Base-by-base conservation (phyloP, 164 flowering plant genomes). In the Tetracentron sinense region DNA sequence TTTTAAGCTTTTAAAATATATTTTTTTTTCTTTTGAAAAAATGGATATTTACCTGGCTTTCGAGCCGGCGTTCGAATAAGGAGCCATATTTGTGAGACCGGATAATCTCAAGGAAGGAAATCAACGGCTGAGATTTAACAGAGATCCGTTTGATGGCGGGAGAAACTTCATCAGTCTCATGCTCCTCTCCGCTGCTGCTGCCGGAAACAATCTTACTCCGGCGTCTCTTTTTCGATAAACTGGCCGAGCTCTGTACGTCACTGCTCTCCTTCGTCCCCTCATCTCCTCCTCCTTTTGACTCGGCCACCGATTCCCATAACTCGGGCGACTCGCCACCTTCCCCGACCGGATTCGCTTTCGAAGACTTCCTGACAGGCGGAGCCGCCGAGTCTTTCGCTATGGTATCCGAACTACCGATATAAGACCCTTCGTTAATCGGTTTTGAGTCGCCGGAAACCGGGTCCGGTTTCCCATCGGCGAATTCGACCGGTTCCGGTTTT, bases 221-320 rank as follows among this genome's bases (percentile, higher is more conserved):
- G 49, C 72, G 71, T 35, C 56, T 70, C 65, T 67, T 76, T 70
- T 44, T 71, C 69, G 84, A 72, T 70, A 78, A 56, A 61, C 86
- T 86, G 16, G 85, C 88, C 29, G 93, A 79, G 72, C 98, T 92
- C 64, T 83, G 90, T 44, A 81, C 96, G 52, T 89, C 94, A 16
- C 86, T 79, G 61, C 67, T 85, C 61, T 81, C 86, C 68, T 77
- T 81, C 33, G 58, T 56, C 61, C 58, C 77, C 14, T 28, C 79
- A 12, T 54, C 74, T 3, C 25, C 75, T 6, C 68, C 68, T 20
- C 69, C 73, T 55, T 78, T 70, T 54, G 80, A 75, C 75, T 77
- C 80, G 23, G 81, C 81, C 61, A 61, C 80, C 66, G 90, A 79
- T 55, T 76, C 88, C 20, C 76, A 62, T 33, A 75, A 69, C 72